A percentile compares a stretch with the other conserved stretches of the same genome.
These are phyloP conservation scores for Eustoma russellianum DNA, from an alignment of 257 asterid genomes.

Conservation along the genomic window DNA sequence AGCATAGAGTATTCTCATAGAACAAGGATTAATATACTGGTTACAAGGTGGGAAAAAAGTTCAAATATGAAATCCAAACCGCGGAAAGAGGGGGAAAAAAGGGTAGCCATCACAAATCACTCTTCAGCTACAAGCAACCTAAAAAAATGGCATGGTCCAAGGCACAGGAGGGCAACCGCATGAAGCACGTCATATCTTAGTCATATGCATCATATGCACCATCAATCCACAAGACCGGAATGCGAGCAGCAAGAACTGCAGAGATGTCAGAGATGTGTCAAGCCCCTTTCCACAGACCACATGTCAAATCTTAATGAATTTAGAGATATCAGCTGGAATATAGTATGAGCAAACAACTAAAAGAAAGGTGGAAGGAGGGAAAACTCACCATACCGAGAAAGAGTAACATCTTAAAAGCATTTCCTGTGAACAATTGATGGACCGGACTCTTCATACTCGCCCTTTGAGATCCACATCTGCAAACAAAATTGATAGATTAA, in stretches of 20 bases:
- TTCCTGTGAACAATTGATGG: constrained; percentile 48
- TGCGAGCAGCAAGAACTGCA: constrained; percentile 7
- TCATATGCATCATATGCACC: constrained; percentile 10
- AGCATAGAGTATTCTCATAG: constrained; percentile 20
- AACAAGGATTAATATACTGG: constrained; percentile 28
- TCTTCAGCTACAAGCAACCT: constrained; percentile 26
- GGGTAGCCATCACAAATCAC: constrained; percentile 9
- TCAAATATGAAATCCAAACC: constrained; percentile 16
- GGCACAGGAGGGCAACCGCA: constrained; percentile 7
- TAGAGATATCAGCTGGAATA: constrained; percentile 13
- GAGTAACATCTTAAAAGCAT: constrained; percentile 31
- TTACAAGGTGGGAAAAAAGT: constrained; percentile 12
- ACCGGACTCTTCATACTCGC: constrained; percentile 41
- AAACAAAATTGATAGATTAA: neutral
- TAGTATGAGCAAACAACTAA: constrained; percentile 11
- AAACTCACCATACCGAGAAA: constrained; percentile 15
- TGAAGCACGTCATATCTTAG: constrained; percentile 14
- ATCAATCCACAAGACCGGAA: constrained; percentile 5
- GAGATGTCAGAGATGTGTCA: constrained; percentile 7
- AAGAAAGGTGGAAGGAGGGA: constrained; percentile 11
- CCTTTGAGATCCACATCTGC: constrained; percentile 50
- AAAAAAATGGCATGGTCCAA: constrained; percentile 12
- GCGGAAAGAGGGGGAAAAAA: constrained; percentile 4
- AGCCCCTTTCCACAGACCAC: constrained; percentile 14
- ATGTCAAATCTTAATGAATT: constrained; percentile 14